These are phyloP conservation scores for Geotrichum citri-aurantii DNA, from an alignment of 1,139 yeast species.

Conservation along the genomic window DNA sequence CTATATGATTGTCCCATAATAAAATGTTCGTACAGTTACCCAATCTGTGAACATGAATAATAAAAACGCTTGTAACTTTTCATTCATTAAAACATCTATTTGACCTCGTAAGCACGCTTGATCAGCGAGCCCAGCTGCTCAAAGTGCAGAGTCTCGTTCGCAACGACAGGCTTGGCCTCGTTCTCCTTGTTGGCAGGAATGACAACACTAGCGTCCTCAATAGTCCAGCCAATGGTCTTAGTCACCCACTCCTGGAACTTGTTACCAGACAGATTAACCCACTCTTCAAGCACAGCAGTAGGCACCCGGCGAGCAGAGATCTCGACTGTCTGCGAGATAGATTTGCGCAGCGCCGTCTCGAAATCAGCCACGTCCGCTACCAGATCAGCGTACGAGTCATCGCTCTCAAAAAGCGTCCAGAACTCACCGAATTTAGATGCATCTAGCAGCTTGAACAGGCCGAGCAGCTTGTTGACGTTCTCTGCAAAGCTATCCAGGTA, in stretches of 20 bases:
- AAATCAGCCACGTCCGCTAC: conserved; percentile 36
- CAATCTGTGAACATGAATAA: not conserved
- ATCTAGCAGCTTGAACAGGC: conserved; percentile 37
- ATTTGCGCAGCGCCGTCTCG: conserved; percentile 33
- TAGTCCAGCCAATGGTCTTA: conserved; percentile 33
- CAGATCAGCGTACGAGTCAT: conserved; percentile 35
- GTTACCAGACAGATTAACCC: conserved; percentile 33
- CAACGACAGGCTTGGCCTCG: conserved; percentile 32
- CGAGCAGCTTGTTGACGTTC: conserved; percentile 37
- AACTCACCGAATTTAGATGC: conserved; percentile 37
- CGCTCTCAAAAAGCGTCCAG: conserved; percentile 36
- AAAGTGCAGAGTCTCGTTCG: conserved; percentile 33
- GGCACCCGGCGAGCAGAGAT: conserved; percentile 32
- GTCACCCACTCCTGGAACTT: conserved; percentile 34
- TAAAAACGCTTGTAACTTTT: not conserved
- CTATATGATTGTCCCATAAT: not conserved
- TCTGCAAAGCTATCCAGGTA: conserved; percentile 32
- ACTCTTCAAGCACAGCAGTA: conserved; percentile 31
- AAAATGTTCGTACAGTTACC: not conserved
- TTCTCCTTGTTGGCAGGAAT: conserved; percentile 33
- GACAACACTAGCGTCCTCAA: conserved; percentile 25
- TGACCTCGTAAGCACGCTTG: conserved; percentile 33
- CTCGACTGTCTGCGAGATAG: conserved; percentile 34
- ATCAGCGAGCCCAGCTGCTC: conserved; percentile 35
- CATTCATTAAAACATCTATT: conserved; percentile 4